Conservation (phyloP, 2,329 filamentous ascomycete species). For the Diaporthe amygdali region DNA sequence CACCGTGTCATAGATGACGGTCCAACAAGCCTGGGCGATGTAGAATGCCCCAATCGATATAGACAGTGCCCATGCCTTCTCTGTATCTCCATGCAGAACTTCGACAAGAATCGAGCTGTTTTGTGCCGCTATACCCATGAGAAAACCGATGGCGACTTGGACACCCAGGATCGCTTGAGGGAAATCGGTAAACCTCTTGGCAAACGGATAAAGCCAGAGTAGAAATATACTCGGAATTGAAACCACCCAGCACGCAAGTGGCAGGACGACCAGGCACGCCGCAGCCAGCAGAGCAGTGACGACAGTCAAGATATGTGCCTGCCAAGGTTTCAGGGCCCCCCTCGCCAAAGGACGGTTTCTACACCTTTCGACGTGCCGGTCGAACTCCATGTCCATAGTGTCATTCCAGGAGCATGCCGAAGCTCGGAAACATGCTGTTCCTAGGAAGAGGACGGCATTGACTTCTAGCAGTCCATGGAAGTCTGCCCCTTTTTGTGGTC, state of each 20-base stretch:
- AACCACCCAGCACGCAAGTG: conserved; percentile 25
- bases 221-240: conserved; percentile 46
- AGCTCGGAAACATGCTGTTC: too few species aligned
- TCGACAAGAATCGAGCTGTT: conserved; percentile 39
- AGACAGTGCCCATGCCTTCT: conserved; percentile 47
- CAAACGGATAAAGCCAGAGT: conserved; percentile 52
- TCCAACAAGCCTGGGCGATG: too few species aligned
- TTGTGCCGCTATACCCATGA: conserved; percentile 52
- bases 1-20: conserved; percentile 54
- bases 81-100: too few species aligned
- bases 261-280: conserved; percentile 42
- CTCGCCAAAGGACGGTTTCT: conserved; percentile 53
- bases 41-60: conserved; percentile 43
- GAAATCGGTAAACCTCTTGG: conserved; percentile 57
- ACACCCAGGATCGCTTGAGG: conserved; percentile 56
- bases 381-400: conserved; percentile 53
- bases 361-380: conserved; percentile 52
- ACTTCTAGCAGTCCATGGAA: too few species aligned
- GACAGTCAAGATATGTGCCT: conserved; percentile 46
- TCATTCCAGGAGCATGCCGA: conserved; percentile 57
- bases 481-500: too few species aligned
- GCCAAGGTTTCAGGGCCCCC: conserved; percentile 42
- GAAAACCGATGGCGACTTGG: conserved; percentile 54
- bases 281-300: conserved; percentile 38
- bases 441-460: conserved; percentile 42